Conservation (phyloP, 2,329 filamentous ascomycete genomes). For the Diaporthe nobilis region DNA sequence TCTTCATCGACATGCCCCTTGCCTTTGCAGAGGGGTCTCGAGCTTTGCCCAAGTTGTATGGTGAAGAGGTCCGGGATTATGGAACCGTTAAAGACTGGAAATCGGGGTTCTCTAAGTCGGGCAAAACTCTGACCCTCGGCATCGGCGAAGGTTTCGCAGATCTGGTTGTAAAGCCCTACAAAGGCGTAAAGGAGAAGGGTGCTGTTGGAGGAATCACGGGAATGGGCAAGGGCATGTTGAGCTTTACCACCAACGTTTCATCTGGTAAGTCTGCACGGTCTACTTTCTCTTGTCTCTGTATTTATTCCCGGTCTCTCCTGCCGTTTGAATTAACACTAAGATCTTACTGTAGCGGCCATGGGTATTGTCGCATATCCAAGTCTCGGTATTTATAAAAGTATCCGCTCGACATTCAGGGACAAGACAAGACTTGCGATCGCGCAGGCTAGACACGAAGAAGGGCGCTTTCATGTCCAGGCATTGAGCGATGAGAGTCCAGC, state of each 20-base stretch:
- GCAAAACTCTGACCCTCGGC: too few species aligned
- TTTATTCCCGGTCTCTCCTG: background rate
- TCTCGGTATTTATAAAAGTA: background rate
- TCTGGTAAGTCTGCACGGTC: background rate
- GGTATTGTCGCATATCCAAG: background rate
- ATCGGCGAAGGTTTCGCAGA: too few species aligned
- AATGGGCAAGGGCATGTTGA: background rate
- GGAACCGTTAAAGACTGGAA: too few species aligned
- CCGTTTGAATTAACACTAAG: background rate
- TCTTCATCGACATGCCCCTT: too few species aligned
- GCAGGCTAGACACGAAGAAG: background rate
- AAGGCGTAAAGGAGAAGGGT: too few species aligned
- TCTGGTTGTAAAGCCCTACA: too few species aligned
- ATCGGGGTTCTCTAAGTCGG: too few species aligned
- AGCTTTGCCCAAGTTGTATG: too few species aligned
- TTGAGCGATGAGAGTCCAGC: background rate
- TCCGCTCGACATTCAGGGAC: background rate
- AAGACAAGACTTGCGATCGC: background rate
- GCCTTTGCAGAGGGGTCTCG: too few species aligned
- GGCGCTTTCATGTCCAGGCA: background rate
- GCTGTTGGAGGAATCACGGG: too few species aligned
- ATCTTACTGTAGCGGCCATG: background rate
- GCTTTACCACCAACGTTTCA: background rate
- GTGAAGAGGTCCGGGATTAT: too few species aligned
- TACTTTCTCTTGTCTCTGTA: background rate